phyloP scores from a whole-genome alignment of 176 grass and related monocot genomes.

The Aegilops bicornis region DNA sequence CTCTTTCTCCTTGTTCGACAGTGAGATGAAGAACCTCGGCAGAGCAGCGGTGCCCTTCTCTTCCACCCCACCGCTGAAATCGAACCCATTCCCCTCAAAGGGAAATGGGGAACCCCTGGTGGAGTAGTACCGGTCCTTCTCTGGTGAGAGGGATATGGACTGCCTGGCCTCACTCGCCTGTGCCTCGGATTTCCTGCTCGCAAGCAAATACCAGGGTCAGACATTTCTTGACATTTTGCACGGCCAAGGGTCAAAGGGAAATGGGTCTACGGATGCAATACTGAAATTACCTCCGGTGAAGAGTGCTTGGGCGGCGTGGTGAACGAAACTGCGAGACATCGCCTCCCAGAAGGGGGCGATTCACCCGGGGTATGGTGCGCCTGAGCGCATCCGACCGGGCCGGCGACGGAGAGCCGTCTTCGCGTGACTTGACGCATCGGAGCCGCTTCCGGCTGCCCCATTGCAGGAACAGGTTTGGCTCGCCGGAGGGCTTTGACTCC shows the following conservation, averaged over 20 bases:
- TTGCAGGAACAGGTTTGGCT: conserved; percentile 62
- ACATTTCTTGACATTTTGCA: background rate
- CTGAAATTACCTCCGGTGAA: conserved; percentile 63
- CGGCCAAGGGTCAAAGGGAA: background rate
- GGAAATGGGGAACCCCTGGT: conserved; percentile 73
- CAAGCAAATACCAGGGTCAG: conserved; percentile 9
- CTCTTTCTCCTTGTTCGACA: conserved; percentile 99
- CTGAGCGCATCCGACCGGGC: conserved; percentile 33
- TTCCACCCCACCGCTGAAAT: conserved; percentile 40
- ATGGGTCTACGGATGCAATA: background rate
- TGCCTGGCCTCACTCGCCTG: conserved; percentile 47
- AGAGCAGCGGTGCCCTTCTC: conserved; percentile 55
- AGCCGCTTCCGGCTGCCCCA: conserved; percentile 86
- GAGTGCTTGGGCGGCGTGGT: conserved; percentile 46
- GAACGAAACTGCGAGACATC: conserved; percentile 39
- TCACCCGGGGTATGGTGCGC: conserved; percentile 33
- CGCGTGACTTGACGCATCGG: conserved; percentile 57
- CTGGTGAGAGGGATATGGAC: conserved; percentile 52
- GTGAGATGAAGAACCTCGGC: conserved; percentile 85
- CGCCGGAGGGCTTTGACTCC: conserved; percentile 33
- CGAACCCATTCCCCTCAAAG: conserved; percentile 58
- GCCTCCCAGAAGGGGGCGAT: conserved; percentile 50
- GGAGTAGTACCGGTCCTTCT: conserved; percentile 92
- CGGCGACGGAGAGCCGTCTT: conserved; percentile 42
- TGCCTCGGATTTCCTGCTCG: conserved; percentile 61